These are phyloP conservation scores for Cercospora nicotianae DNA, from an alignment of 2,329 filamentous ascomycete genomes.

Conservation along the genomic window DNA sequence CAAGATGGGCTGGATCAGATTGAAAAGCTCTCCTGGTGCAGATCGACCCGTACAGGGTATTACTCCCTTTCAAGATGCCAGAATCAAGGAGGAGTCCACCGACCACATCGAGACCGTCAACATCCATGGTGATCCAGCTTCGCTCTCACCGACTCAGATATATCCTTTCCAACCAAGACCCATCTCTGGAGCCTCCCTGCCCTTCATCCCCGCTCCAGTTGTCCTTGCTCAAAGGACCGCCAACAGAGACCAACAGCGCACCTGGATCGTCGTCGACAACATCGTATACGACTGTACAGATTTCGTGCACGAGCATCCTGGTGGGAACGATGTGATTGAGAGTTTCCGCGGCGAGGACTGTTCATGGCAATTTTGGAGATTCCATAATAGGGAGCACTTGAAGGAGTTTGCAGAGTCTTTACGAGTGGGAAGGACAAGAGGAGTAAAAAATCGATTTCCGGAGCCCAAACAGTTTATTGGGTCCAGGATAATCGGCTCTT, in stretches of 20 bases:
- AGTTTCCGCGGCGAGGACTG: constrained; percentile 6
- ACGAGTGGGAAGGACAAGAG: not conserved
- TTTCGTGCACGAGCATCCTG: constrained; percentile 9
- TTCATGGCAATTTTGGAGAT: constrained; percentile 12
- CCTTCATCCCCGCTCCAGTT: not conserved
- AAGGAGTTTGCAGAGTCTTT: not conserved
- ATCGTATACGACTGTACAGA: constrained; percentile 8
- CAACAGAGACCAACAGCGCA: not conserved
- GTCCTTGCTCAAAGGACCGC: not conserved
- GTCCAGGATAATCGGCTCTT: not conserved
- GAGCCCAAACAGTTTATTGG: constrained; percentile 1
- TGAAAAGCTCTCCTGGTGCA: not conserved
- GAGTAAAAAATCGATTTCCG: not conserved
- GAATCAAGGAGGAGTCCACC: not conserved
- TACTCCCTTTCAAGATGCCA: not conserved
- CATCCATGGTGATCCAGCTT: not conserved
- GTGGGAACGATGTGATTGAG: constrained; percentile 1
- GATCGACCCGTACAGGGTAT: not conserved
- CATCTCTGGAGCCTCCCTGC: not conserved
- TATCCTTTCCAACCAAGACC: not conserved
- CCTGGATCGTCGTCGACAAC: not conserved
- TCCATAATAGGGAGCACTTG: not conserved
- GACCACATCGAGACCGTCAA: not conserved
- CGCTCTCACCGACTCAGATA: not conserved
- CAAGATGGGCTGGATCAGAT: not conserved